Evolutionary conservation across 805 yeast species (phyloP).

Genomic region (Kockiozyma suomiensis): DNA sequence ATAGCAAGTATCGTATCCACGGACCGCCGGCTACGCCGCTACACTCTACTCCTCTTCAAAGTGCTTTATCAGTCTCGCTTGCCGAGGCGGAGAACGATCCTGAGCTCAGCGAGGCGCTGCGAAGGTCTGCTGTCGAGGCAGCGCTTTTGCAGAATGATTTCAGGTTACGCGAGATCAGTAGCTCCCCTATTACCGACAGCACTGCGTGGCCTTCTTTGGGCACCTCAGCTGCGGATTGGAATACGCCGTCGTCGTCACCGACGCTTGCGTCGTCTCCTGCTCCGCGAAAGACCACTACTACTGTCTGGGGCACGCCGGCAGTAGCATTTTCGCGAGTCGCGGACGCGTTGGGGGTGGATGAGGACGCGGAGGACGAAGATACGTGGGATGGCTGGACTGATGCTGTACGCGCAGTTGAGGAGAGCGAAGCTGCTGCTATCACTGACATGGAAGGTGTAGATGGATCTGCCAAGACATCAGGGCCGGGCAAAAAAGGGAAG

Average conservation of each 20-base stretch:
- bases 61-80: neutral
- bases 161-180: neutral
- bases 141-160: neutral
- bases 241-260: slow-evolving; percentile 12
- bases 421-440: slow-evolving; percentile 6
- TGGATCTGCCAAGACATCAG: slow-evolving; percentile 25
- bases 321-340: slow-evolving; percentile 21
- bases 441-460: slow-evolving; percentile 1
- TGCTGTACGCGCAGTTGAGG: neutral
- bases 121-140: slow-evolving; percentile 10
- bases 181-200: slow-evolving; percentile 11
- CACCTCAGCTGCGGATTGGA: slow-evolving; percentile 20
- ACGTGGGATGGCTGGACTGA: slow-evolving; percentile 42
- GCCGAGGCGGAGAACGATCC: slow-evolving; percentile 9
- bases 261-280: slow-evolving; percentile 33
- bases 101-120: slow-evolving; percentile 13
- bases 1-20: slow-evolving; percentile 9
- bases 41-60: neutral
- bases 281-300: slow-evolving; percentile 45
- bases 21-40: neutral
- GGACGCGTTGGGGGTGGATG: slow-evolving; percentile 44
- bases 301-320: slow-evolving; percentile 78
- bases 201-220: slow-evolving; percentile 39
- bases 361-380: slow-evolving; percentile 50
- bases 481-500: slow-evolving; percentile 48